Base-by-base conservation (phyloP, 225 moss, liverwort and hornwort species). In the Neckera pumila region DNA sequence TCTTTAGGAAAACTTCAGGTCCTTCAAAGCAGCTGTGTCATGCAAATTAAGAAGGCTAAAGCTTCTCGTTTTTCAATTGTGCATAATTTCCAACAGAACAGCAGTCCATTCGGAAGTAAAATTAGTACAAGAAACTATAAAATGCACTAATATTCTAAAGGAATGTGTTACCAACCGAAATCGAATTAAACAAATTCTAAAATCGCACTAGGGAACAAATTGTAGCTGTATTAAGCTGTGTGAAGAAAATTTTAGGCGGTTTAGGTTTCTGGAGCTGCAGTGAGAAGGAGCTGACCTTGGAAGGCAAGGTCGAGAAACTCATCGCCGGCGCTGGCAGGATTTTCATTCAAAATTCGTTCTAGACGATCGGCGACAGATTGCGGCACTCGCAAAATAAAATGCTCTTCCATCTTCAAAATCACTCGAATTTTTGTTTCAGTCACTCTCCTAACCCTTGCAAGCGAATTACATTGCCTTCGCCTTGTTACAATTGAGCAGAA, bases 331-430 rank as follows among this genome's bases (percentile, higher is more conserved):
- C 88, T 89, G 28, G 81, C 89, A 28, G 95, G 94, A 43, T 96
- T 94, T 81, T 96, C 98, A 73, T 96, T 97, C 79, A 98, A 88
- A 65, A 98, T 89, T 60, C 96, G 95, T 65, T 97, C 95, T 58
- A 98, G 89, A 33, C 98, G 95, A 89, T 96, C 97, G 10, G 98
- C 98, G 13, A 98, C 96, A 8, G 95, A 94, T 31, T 91, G 95
- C 74, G 97, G 97, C 89, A 98, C 98, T 76, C 98, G 93, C 75
- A 98, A 82, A 70, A 98, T 94, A 82, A 98, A 98, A 87, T 98
- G 98, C 92, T 98, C 98, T 91, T 98, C 98, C 98, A 98, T 97
- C 53, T 71, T 51, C 31, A 22, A 79, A 59, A 59, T 7, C 72
- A 78, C 62, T 63, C 84, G 17, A 89, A 31, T 80, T 63, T 80